Evolutionary conservation across 2,329 filamentous ascomycete genomes (phyloP).

Genomic region (Aspergillus texensis): DNA sequence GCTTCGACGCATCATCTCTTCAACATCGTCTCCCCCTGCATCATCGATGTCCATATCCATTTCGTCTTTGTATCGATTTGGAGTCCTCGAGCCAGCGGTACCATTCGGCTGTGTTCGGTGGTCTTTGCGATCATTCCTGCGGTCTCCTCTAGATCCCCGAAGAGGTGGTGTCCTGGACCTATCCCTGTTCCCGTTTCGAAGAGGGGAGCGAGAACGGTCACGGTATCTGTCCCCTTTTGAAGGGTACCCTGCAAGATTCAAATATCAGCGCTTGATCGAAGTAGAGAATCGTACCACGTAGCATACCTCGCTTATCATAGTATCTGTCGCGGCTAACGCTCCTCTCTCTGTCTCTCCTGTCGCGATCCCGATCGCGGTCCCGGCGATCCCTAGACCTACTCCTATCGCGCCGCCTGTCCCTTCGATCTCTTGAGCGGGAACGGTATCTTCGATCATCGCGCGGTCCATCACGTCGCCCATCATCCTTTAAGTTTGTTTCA

Average conservation of each 20-base stretch:
- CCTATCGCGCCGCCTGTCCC: constrained; percentile 44
- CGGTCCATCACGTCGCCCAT: constrained; percentile 39
- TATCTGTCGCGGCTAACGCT: constrained; percentile 43
- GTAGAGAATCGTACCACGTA: background rate
- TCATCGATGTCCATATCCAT: constrained; percentile 50
- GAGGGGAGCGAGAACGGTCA: constrained; percentile 40
- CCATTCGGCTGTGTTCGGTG: constrained; percentile 29
- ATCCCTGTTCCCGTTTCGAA: constrained; percentile 38
- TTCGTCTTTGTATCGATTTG: constrained; percentile 33
- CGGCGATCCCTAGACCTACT: constrained; percentile 48
- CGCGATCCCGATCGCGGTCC: constrained; percentile 35
- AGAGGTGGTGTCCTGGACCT: constrained; percentile 42
- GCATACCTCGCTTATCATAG: constrained; percentile 43
- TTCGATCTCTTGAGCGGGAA: constrained; percentile 43
- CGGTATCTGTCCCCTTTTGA: constrained; percentile 38
- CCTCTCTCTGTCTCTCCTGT: constrained; percentile 43
- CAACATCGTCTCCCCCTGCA: constrained; percentile 63
- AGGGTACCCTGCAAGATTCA: constrained; percentile 27
- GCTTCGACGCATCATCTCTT: constrained; percentile 75
- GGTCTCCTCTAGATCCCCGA: constrained; percentile 37
- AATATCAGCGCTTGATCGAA: constrained; percentile 5
- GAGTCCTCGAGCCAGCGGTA: constrained; percentile 21
- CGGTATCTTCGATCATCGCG: constrained; percentile 45
- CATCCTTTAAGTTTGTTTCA: constrained; percentile 40
- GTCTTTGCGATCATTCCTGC: constrained; percentile 35